These are phyloP conservation scores for Scenedesmus sp. DNA, from an alignment of 163 green algal genomes.

Conservation along the genomic window DNA sequence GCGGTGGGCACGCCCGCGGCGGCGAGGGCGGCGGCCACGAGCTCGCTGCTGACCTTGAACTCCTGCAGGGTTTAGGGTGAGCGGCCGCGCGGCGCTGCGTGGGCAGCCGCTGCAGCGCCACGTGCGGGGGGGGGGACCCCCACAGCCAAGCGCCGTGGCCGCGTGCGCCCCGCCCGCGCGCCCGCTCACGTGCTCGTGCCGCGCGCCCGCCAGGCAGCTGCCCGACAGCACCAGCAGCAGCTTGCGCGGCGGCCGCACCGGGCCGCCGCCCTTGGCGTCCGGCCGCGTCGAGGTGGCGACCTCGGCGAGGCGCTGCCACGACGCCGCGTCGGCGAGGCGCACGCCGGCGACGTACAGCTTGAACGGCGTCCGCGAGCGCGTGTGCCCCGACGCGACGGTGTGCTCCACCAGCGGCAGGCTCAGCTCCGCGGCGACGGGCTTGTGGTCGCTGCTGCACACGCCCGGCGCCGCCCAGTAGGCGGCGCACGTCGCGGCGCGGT, in stretches of 20 bases:
- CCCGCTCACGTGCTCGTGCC: constrained; percentile 27
- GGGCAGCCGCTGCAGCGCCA: not conserved
- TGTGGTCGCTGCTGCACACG: constrained; percentile 74
- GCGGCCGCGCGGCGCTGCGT: not conserved
- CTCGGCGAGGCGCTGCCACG: not conserved
- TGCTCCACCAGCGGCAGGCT: constrained; percentile 47
- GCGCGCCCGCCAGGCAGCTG: not conserved
- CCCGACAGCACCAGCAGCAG: constrained; percentile 38
- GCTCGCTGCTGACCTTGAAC: constrained; percentile 1
- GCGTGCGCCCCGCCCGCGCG: too few relatives aligned
- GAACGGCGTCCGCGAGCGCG: not conserved
- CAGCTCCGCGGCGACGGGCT: constrained; percentile 67
- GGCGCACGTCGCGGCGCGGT: constrained; percentile 23
- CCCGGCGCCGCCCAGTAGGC: constrained; percentile 63
- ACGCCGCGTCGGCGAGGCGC: not conserved
- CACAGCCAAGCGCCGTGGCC: too few relatives aligned
- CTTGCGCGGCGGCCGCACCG: not conserved
- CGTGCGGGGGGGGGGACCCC: not conserved
- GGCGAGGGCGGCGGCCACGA: not conserved
- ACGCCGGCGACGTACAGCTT: constrained; percentile 17
- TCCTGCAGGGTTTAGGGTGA: too few relatives aligned
- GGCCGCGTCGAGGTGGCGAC: not conserved
- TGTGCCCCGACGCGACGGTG: constrained; percentile 2
- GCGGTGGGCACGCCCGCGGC: not conserved
- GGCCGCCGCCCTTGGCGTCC: not conserved